Conservation (phyloP, 2,329 filamentous ascomycete genomes). For the Simplicillium aogashimaense region DNA sequence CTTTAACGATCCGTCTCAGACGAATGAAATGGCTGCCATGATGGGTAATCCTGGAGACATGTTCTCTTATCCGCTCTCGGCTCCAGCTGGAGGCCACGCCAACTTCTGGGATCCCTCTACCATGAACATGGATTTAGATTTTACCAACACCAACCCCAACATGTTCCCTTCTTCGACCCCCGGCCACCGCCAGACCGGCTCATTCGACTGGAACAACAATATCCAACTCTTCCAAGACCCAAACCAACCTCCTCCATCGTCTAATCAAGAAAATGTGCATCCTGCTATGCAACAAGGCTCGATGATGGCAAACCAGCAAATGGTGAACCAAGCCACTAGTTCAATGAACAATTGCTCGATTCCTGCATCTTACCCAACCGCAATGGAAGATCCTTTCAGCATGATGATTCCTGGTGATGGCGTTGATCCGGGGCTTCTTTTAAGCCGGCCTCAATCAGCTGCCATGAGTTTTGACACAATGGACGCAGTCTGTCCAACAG, state of each 20-base stretch:
- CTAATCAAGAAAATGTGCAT: slow-evolving; percentile 25
- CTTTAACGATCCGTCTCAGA: slow-evolving; percentile 36
- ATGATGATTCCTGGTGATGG: slow-evolving; percentile 33
- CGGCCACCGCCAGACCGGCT: slow-evolving; percentile 35
- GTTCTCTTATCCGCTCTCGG: slow-evolving; percentile 52
- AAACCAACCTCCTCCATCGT: slow-evolving; percentile 18
- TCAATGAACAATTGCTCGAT: slow-evolving; percentile 16
- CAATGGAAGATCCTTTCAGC: slow-evolving; percentile 41
- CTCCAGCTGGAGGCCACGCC: slow-evolving; percentile 36
- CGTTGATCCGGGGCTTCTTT: slow-evolving; percentile 52
- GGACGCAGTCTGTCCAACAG: slow-evolving; percentile 16
- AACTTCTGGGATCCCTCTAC: slow-evolving; percentile 49
- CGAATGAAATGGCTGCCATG: slow-evolving; percentile 37
- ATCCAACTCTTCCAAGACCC: slow-evolving; percentile 45
- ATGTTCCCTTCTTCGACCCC: slow-evolving; percentile 27
- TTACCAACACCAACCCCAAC: slow-evolving; percentile 30
- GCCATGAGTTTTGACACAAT: slow-evolving; percentile 27
- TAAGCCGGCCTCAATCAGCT: slow-evolving; percentile 40
- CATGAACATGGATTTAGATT: slow-evolving; percentile 54
- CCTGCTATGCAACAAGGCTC: slow-evolving; percentile 9
- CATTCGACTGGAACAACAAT: slow-evolving; percentile 47
- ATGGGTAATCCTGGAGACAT: slow-evolving; percentile 41
- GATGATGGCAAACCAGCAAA: not conserved
- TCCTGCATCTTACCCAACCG: slow-evolving; percentile 28
- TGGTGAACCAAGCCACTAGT: not conserved